Evolutionary conservation across 2,329 filamentous ascomycete genomes (phyloP), one percentile per base, ranked within the genome.

Genomic region (Xylariaceae sp.): DNA sequence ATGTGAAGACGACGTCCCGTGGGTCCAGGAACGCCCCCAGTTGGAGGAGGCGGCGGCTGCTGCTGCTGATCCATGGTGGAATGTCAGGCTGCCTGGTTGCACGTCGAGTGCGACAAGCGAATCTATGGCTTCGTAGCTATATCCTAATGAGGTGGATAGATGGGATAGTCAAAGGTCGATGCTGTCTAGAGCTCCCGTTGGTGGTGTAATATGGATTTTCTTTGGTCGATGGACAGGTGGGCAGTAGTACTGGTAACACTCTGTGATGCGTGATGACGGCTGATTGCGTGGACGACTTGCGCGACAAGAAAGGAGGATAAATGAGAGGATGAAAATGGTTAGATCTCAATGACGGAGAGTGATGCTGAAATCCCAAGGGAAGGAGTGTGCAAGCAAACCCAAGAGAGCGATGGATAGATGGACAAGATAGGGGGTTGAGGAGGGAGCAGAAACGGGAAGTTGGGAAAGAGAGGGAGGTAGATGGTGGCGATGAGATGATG

Each of bases 1-100:
- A 97, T 97, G 79, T 97, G 92, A 73, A 97, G 85, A 73, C 92
- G 88, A 72, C 93, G 92, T 70, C 92, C 92, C 72, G 87, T 77
- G 68, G 91, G 90, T 66, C 91, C 92, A 72, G 79, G 79, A 56
- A 85, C 81, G 68, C 82, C 82, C 70, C 80, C 80, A 63, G 77
- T 67, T 68, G 63, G 65, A 50, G 76, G 75, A 68, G 76, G 76
- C 70, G 76, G 75, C 68, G 76, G 76, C 70, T 76, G 77, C 66
- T 77, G 75, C 57, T 75, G 81, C 72, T 85, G 85, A 70, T 86
- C 86, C 86, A 89, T 89, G 72, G 63, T 72, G 78, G 74, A 73
- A 75, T 77, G 72, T 70, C 71, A 53, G 48, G 8, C 35, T 37
- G 35, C 35, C 58, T 56, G 44, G 48, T 65, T 73, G 75, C 74